Base-by-base conservation (phyloP, 805 yeast species). In the Candida takata region DNA sequence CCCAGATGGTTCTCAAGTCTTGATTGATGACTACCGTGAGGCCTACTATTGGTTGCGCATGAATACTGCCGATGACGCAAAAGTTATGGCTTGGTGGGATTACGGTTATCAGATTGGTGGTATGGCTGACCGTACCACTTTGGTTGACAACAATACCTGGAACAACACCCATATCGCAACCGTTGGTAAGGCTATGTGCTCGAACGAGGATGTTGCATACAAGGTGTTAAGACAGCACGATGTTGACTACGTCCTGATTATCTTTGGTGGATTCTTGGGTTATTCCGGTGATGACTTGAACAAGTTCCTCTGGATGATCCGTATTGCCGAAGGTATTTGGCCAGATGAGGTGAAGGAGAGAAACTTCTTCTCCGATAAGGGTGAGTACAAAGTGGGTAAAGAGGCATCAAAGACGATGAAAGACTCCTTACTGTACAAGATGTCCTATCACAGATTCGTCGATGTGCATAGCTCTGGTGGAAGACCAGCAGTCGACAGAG, bases 41-140 rank as follows among this genome's bases (percentile, higher is more conserved):
- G 98, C 97, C 9, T 92, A 92, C 67, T 92, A 90, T 61, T 92
- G 98, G 98, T 69, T 92, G 51, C 79, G 98, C 55, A 88, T 90
- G 95, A 92, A 92, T 65, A 92, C 98, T 1, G 78, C 84, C 4
- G 96, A 92, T 58, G 97, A 92, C 58, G 84, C 97, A 24, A 88
- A 84, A 61, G 83, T 92, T 42, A 86, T 94, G 82, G 81, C 97
- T 9, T 92, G 99, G 98, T 92, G 99, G 99, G 98, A 94, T 68
- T 94, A 94, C 57, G 99, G 99, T 37, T 92, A 92, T 63, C 99
- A 92, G 68, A 92, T 92, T 54, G 98, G 98, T 51, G 99, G 99
- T 44, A 92, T 92, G 97, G 98, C 98, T 31, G 98, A 92, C 64
- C 77, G 99, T 57, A 90, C 97, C 45, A 92, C 99, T 6, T 70